Evolutionary conservation across 1,284 basidiomycete genomes (phyloP).

Genomic region (Rhizoctonia solani): DNA sequence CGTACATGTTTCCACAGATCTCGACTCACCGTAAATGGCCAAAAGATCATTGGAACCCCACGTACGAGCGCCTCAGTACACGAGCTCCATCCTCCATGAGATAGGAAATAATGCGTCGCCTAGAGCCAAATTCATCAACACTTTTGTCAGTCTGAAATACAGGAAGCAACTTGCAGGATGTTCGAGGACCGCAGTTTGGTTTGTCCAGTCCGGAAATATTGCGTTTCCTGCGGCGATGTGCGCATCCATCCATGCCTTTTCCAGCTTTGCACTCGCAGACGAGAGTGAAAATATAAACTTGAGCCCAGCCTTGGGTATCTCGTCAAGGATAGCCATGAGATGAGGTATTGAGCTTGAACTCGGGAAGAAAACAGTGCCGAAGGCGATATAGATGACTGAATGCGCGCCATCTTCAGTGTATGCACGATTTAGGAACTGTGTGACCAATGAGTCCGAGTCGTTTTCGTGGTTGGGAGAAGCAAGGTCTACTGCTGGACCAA

Average conservation of each 20-base stretch:
- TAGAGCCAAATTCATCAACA: no score
- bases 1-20: no score
- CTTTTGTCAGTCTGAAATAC: not conserved
- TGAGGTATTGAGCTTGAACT: not conserved
- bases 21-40: slow-evolving; percentile 11
- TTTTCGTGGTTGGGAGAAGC: not conserved
- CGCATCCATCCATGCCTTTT: not conserved
- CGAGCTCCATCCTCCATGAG: slow-evolving; percentile 18
- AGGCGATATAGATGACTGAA: slow-evolving; percentile 4
- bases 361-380: slow-evolving; percentile 12
- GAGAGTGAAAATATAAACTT: slow-evolving; percentile 2
- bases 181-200: no score
- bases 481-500: not conserved
- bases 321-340: not conserved
- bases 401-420: not conserved
- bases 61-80: not conserved
- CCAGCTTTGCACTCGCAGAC: not conserved
- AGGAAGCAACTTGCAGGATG: not conserved
- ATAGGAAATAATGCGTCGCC: not conserved
- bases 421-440: slow-evolving; percentile 1
- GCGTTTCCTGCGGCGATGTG: not conserved
- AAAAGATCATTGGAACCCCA: slow-evolving; percentile 22
- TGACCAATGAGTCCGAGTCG: not conserved
- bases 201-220: not conserved
- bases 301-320: not conserved